Base-by-base conservation (phyloP, 805 yeast genomes). In the Allodekkera sacchari region DNA sequence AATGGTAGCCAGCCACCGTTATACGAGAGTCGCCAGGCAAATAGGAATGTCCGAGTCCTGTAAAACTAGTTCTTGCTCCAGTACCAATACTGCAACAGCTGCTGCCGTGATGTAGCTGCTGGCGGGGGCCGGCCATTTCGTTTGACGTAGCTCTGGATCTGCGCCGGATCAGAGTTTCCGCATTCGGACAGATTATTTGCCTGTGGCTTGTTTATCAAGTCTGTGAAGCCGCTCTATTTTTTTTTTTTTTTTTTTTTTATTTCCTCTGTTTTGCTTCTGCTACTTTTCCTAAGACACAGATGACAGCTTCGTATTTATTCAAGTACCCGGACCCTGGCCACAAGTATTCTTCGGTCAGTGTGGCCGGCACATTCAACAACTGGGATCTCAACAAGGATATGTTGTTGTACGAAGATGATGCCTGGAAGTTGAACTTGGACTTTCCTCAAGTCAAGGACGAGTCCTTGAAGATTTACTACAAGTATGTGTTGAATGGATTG, bases 401-500 rank as follows among this genome's bases (percentile, higher is more conserved):
- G 18, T 14, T 42, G 20, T 20, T 16, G 4, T 39, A 32, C 23
- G 37, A 43, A 11, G 27, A 27, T 7, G 25, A 22, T 16, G 18
- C 25, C 3, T 32, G 32, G n/a, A 20, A 24, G 9, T 36, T 41
- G 39, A 16, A 18, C 5, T 25, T 28, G 6, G 22, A 28, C 4
- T 15, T 37, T n/a, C 11, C 29, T 5, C 25, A 30, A 3, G 25
- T 31, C n/a, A 22, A 26, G 1, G 31, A 28, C 7, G 28, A 11
- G 3, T 30, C 27, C 5, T 20, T 31, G 2, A 47, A 46, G 28
- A 29, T 49, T 23, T 27, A 35, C 13, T 55, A 51, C 38, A 55
- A 55, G 29, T 55, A 48, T 31, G 52, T 55, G 5, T 39, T 46
- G 13, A 42, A 52, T 32, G 48, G 41, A 2, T 20, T 30, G 3